Conservation (phyloP, 768 basidiomycete species). For the Fistulinella prunicolor region DNA sequence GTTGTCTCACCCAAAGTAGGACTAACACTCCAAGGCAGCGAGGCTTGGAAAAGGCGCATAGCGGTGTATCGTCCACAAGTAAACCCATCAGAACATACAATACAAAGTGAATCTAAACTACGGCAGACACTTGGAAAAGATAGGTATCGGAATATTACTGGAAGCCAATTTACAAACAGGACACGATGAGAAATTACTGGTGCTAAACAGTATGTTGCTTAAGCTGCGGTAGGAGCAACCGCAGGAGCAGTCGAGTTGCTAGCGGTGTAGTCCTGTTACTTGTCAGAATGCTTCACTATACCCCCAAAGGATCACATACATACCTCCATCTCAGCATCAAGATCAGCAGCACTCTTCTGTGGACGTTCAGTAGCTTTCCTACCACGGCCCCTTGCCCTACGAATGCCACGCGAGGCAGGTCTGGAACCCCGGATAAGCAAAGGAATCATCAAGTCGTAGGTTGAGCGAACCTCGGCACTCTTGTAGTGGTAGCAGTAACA, state of each 20-base stretch:
- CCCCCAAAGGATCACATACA: slow-evolving; percentile 18
- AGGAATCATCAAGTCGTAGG: not conserved
- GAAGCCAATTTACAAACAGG: too few relatives aligned
- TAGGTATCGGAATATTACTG: slow-evolving; percentile 25
- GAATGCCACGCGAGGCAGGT: slow-evolving; percentile 40
- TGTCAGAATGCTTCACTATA: not conserved
- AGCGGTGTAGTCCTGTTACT: slow-evolving; percentile 63
- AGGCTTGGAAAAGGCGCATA: not conserved
- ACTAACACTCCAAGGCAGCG: too few relatives aligned
- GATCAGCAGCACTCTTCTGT: slow-evolving; percentile 79
- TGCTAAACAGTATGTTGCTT: slow-evolving; percentile 7
- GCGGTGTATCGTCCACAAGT: not conserved
- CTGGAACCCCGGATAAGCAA: slow-evolving; percentile 19
- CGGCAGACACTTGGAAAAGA: slow-evolving; percentile 7
- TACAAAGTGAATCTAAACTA: slow-evolving; percentile 26
- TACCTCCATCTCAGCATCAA: slow-evolving; percentile 99
- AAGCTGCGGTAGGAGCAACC: slow-evolving; percentile 41
- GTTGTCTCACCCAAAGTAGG: not conserved
- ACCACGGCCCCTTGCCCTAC: slow-evolving; percentile 43
- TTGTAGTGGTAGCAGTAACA: slow-evolving; percentile 14
- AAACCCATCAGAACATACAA: slow-evolving; percentile 16
- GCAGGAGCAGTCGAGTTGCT: slow-evolving; percentile 45
- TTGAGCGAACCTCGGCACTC: slow-evolving; percentile 36
- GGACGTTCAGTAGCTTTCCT: slow-evolving; percentile 57
- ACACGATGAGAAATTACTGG: slow-evolving; percentile 1